A percentile compares a stretch with the other conserved stretches of the same genome.
These are phyloP conservation scores for Pontederia crassipes DNA, from an alignment of 176 grass and related monocot genomes.

Conservation along the genomic window DNA sequence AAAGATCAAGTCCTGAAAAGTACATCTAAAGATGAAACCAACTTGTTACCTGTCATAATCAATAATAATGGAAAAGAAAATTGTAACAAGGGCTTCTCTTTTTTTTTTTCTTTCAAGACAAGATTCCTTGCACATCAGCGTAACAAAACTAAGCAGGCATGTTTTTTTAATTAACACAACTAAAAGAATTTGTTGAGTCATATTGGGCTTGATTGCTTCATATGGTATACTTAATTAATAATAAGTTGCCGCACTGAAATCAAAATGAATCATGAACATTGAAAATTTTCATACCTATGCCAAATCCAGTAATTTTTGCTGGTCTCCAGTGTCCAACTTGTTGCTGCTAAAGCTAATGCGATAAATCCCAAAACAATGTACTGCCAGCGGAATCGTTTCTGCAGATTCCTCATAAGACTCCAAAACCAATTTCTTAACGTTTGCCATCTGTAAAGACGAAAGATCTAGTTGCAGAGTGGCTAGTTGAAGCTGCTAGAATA, in stretches of 20 bases:
- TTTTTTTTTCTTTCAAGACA: too few relatives aligned
- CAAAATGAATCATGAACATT: slow-evolving; percentile 1
- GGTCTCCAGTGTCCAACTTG: slow-evolving; percentile 85
- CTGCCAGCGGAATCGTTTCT: slow-evolving; percentile 67
- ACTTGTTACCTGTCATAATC: too few relatives aligned
- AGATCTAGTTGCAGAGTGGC: not conserved
- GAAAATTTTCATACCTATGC: slow-evolving; percentile 51
- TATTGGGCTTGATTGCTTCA: too few relatives aligned
- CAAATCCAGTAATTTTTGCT: slow-evolving; percentile 89
- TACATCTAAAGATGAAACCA: too few relatives aligned
- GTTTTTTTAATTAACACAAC: too few relatives aligned
- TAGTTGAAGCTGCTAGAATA: not conserved
- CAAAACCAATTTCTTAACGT: slow-evolving; percentile 34
- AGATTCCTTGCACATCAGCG: too few relatives aligned
- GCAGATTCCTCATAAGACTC: slow-evolving; percentile 49
- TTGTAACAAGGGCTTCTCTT: too few relatives aligned
- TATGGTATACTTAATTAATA: not conserved
- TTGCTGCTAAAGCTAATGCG: slow-evolving; percentile 58
- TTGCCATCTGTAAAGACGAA: slow-evolving; percentile 48
- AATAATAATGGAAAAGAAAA: too few relatives aligned
- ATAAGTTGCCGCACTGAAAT: slow-evolving; percentile 7
- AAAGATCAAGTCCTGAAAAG: too few relatives aligned
- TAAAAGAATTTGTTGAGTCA: too few relatives aligned
- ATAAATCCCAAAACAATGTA: slow-evolving; percentile 71
- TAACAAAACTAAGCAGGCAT: too few relatives aligned